A percentile compares a stretch with the other conserved stretches of the same genome.
Evolutionary conservation across 176 grass and related monocot species (phyloP).

Genomic region (Musa troglodytarum): DNA sequence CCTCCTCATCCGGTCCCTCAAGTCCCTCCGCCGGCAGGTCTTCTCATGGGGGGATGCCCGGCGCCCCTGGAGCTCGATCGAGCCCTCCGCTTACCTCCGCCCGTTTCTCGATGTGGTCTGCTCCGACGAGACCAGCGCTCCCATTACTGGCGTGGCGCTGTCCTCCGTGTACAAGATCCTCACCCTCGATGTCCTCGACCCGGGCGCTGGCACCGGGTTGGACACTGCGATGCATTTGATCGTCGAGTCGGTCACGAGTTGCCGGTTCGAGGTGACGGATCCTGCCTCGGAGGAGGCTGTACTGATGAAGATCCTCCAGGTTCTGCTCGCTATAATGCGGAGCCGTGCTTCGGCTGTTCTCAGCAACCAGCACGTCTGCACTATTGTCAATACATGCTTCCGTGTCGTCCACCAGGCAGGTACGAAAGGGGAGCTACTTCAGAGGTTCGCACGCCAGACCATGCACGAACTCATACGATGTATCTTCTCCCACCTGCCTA

Average conservation of each 20-base stretch:
- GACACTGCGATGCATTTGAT: slow-evolving; percentile 55
- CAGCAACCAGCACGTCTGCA: slow-evolving; percentile 90
- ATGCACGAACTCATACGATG: slow-evolving; percentile 69
- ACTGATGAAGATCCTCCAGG: slow-evolving; percentile 73
- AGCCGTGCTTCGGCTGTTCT: slow-evolving; percentile 39
- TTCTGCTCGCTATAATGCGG: slow-evolving; percentile 64
- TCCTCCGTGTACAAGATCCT: slow-evolving; percentile 60
- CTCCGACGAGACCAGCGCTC: slow-evolving; percentile 65
- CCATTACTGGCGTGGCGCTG: slow-evolving; percentile 68
- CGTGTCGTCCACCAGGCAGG: slow-evolving; percentile 74
- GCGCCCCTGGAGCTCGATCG: slow-evolving; percentile 16
- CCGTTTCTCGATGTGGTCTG: slow-evolving; percentile 81
- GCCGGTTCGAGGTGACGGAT: slow-evolving; percentile 76
- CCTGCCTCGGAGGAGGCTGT: slow-evolving; percentile 65
- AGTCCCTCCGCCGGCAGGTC: slow-evolving; percentile 64
- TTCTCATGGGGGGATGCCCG: slow-evolving; percentile 28
- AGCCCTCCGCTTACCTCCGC: slow-evolving; percentile 30
- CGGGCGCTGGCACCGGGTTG: slow-evolving; percentile 12
- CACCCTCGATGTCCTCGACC: slow-evolving; percentile 28
- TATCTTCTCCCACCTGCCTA: slow-evolving; percentile 54
- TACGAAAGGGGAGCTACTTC: slow-evolving; percentile 71
- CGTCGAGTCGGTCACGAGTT: slow-evolving; percentile 65
- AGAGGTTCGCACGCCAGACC: slow-evolving; percentile 61
- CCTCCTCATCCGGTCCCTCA: slow-evolving; percentile 60
- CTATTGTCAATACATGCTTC: slow-evolving; percentile 82